Conservation (phyloP, 257 asterid species). For the Euphrasia confusa region DNA sequence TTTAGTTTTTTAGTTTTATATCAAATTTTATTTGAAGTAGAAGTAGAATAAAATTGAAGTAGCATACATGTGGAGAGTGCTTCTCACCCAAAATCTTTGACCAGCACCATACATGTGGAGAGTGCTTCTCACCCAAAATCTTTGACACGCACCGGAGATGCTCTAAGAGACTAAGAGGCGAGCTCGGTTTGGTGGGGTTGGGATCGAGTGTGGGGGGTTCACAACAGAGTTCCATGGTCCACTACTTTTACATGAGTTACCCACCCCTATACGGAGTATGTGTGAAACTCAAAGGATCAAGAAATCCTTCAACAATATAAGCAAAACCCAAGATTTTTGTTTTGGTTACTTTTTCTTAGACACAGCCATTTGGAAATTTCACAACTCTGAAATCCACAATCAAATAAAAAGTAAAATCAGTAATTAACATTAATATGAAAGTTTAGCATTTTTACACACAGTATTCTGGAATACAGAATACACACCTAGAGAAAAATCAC, state of each 20-base stretch:
- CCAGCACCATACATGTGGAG: no score
- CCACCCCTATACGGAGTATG: neutral
- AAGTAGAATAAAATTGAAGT: no score
- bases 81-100: no score
- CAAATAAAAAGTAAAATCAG: neutral
- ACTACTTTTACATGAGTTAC: neutral
- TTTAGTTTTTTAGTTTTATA: no score
- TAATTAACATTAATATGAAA: constrained; percentile 3
- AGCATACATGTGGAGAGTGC: no score
- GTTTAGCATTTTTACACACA: constrained; percentile 25
- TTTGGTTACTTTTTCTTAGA: neutral
- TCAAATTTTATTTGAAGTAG: no score
- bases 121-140: no score
- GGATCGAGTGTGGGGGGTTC: no score
- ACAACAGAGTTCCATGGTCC: constrained; percentile 21
- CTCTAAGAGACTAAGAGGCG: no score
- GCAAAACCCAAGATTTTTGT: neutral
- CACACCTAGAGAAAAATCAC: constrained; percentile 31
- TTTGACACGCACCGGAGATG: no score
- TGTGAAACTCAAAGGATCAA: neutral
- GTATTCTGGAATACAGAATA: constrained; percentile 19
- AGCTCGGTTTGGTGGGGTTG: no score
- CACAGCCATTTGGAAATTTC: neutral
- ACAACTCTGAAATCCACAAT: neutral
- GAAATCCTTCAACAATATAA: neutral